These are phyloP conservation scores for Xylariaceae sp. DNA, from an alignment of 2,329 filamentous ascomycete genomes.

Conservation along the genomic window DNA sequence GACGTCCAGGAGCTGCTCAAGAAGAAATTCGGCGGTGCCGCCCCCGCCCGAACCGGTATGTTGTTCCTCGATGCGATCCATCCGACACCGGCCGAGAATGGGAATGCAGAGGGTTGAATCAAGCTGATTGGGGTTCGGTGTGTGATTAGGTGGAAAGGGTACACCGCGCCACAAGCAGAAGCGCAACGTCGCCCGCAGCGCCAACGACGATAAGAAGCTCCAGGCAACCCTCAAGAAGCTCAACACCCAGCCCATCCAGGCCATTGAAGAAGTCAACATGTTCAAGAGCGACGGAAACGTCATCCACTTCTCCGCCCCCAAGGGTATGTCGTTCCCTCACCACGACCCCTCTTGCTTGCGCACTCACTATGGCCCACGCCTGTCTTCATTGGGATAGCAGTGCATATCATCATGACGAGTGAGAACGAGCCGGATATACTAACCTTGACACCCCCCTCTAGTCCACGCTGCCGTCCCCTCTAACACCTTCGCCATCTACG, in stretches of 20 bases:
- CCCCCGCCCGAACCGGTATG: constrained; percentile 34
- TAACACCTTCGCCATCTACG: constrained; percentile 99
- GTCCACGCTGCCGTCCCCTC: constrained; percentile 95
- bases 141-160: constrained; percentile 74
- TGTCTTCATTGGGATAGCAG: background rate
- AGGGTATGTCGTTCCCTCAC: constrained; percentile 63
- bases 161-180: constrained; percentile 97
- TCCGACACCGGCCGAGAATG: constrained; percentile 13
- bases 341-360: background rate
- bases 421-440: background rate
- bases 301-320: constrained; percentile 97
- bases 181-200: constrained; percentile 90
- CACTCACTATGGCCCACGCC: background rate
- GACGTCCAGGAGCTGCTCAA: constrained; percentile 44
- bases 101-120: background rate
- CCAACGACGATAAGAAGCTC: constrained; percentile 99
- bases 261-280: constrained; percentile 99
- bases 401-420: background rate
- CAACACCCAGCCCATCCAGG: constrained; percentile 98
- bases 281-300: constrained; percentile 99
- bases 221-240: constrained; percentile 98
- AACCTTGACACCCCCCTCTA: constrained; percentile 37
- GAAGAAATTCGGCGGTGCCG: constrained; percentile 35
- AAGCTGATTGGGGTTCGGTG: constrained; percentile 9
- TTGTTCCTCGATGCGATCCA: constrained; percentile 4